phyloP scores from a whole-genome alignment of 106 monocot species.

The Dendrobium huoshanense region DNA sequence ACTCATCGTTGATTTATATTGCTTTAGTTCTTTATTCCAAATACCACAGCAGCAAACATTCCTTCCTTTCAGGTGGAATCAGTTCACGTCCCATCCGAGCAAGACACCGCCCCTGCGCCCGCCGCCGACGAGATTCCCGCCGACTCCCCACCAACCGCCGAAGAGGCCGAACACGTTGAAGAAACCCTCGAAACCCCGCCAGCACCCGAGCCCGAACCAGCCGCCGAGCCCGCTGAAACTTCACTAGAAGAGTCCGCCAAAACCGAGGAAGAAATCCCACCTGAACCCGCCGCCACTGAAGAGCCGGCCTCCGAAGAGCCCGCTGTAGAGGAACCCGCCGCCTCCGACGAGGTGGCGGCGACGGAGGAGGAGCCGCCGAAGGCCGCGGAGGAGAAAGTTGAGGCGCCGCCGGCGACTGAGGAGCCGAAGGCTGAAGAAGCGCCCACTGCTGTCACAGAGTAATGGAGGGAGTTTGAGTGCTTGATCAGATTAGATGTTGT shows the following conservation, averaged over 20 bases:
- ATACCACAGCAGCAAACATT: no score
- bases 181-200: not conserved
- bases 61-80: not conserved
- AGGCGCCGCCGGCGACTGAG: not conserved
- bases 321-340: not conserved
- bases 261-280: not conserved
- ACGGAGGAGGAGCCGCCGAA: not conserved
- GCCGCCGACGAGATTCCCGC: not conserved
- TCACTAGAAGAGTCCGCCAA: not conserved
- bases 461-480: not conserved
- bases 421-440: not conserved
- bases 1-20: no score
- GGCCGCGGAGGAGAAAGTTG: not conserved
- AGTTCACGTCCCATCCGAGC: not conserved
- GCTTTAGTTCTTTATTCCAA: no score
- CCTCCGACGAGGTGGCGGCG: not conserved
- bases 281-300: not conserved
- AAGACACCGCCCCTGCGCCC: not conserved
- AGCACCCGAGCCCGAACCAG: not conserved
- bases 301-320: not conserved
- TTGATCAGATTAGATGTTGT: not conserved
- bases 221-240: not conserved
- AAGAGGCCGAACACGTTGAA: not conserved
- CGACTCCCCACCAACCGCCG: not conserved
- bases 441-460: not conserved